Conservation (phyloP, 371 early-diverging fungal species). For the Mortierella sp. region DNA sequence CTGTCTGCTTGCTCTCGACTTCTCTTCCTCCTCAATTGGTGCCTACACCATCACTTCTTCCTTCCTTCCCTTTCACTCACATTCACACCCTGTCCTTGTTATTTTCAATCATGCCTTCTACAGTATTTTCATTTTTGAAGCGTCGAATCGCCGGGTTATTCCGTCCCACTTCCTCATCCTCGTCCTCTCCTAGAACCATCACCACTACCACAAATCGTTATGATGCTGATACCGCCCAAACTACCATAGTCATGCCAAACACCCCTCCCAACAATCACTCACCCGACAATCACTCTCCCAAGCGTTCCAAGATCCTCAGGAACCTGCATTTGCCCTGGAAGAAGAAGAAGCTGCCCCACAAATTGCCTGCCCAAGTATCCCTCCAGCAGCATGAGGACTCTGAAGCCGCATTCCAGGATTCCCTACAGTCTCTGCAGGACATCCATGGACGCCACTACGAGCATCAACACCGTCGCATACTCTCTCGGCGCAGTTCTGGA, state of each 20-base stretch:
- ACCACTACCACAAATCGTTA: background rate
- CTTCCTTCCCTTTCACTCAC: background rate
- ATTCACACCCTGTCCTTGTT: background rate
- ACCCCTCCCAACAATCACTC: background rate
- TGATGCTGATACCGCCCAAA: background rate
- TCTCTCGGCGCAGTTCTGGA: background rate
- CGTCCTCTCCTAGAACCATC: background rate
- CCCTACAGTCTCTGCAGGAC: background rate
- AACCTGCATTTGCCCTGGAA: background rate
- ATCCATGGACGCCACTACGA: background rate
- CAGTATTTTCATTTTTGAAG: background rate
- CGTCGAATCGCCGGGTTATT: background rate
- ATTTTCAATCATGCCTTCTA: background rate
- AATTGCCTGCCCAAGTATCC: background rate
- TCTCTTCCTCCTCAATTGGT: background rate
- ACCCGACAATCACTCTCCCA: background rate
- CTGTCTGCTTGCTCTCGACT: background rate
- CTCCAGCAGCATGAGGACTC: background rate
- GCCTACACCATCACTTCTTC: background rate
- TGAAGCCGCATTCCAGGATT: background rate
- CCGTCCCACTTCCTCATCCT: background rate
- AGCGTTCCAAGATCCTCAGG: background rate
- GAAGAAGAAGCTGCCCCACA: background rate
- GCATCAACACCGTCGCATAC: background rate
- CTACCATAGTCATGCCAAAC: background rate